These are phyloP conservation scores for Coelastrella sp. DNA, from an alignment of 139 green algal species.

Conservation along the genomic window DNA sequence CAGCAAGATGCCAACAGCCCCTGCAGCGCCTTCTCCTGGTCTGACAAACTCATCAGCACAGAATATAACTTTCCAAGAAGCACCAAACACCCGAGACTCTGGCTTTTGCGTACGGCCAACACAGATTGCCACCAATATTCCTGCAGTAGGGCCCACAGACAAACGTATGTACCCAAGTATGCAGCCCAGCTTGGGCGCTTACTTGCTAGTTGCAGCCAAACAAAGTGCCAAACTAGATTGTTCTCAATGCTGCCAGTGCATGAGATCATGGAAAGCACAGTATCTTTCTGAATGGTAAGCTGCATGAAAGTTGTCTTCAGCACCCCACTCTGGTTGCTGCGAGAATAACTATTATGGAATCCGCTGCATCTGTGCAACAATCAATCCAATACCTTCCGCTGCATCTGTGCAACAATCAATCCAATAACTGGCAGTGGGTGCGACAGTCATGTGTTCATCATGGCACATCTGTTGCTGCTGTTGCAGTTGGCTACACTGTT, in stretches of 20 bases:
- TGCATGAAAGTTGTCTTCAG: no score
- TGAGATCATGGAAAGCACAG: no score
- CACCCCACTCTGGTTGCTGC: no score
- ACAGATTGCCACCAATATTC: not conserved
- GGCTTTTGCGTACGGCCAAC: not conserved
- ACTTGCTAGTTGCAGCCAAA: not conserved
- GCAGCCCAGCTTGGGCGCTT: not conserved
- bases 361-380: no score
- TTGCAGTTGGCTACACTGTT: not conserved
- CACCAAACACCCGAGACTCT: not conserved
- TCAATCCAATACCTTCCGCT: no score
- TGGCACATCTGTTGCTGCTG: constrained; percentile 6
- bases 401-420: not conserved
- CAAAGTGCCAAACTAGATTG: no score
- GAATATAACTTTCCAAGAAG: no score
- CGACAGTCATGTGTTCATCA: no score
- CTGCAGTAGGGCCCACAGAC: not conserved
- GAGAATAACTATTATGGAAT: no score
- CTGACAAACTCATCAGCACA: not conserved
- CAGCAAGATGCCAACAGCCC: not conserved
- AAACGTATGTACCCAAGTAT: not conserved
- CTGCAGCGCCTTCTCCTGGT: not conserved
- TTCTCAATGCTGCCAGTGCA: no score
- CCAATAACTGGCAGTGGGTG: not conserved
- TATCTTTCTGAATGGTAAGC: no score